Evolutionary conservation across 768 basidiomycete species (phyloP), one percentile per base, ranked within the genome.

Genomic region (Trichaptum fuscoviolaceum): DNA sequence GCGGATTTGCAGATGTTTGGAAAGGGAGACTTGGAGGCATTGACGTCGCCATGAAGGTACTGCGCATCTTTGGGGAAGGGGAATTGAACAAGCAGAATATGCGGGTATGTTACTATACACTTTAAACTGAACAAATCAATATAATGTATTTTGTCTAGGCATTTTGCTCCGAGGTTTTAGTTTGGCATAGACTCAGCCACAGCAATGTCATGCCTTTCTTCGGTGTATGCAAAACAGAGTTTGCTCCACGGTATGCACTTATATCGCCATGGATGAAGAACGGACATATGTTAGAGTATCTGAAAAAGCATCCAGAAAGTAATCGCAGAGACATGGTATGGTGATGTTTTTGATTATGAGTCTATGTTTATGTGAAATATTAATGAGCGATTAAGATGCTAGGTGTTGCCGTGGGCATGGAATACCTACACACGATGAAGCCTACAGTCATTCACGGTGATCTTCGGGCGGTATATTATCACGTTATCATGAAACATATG

Each of bases 381-480:
- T n/a, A n/a, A n/a, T n/a, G n/a, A n/a, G n/a, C n/a, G n/a, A n/a
- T n/a, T 30, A 61, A 88, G 86, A 69, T 88, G 27, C 72, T 76
- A 23, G 83, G 87, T 73, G 78, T 87, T 10, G 85, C 86, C 0
- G 83, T 82, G 1, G 87, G 85, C 6, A 81, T 88, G 57, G 70
- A 79, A 10, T 87, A 88, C 72, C 76, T 88, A 7, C 87, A 88
- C 67, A 78, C 80, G 61, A 81, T 81, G 69, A 80, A 80, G 57
- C 85, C 85, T 4, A 76, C 80, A 15, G 82, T 88, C 25, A 76
- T 88, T 10, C 86, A 87, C 69, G 86, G 87, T 5, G 87, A 87
- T 67, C 75, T 87, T 65, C 87, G 87, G 75, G 84, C 86, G 67
- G 86, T 86, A 70, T 52, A 79, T 30, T 30, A 30, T 30, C 2